Base-by-base conservation (phyloP, 23 red algal genomes). In the Gracilaria caudata region DNA sequence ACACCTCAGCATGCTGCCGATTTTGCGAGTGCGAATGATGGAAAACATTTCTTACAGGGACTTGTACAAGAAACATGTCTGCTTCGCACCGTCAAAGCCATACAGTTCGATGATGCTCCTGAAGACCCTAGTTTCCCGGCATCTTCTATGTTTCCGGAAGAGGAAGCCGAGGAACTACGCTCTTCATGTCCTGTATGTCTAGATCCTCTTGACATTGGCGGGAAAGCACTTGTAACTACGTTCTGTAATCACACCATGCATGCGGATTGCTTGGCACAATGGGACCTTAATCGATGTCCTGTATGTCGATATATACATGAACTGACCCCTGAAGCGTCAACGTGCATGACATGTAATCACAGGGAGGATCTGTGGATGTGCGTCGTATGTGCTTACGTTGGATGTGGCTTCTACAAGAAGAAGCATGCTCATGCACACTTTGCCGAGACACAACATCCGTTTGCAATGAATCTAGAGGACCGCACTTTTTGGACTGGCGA, bases 331-430 rank as follows among this genome's bases (percentile, higher is more conserved):
- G 94, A 96, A 41, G 84, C 94, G 23, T 76, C 77, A 36, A 79
- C 83, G 21, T 98, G 95, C 58, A 93, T 93, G 87, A 74, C 61
- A 59, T 98, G 95, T 68, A 61, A 82, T 16, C 41, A 86, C 44
- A 84, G 74, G 53, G 78, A 94, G 36, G 83, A 81, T 14, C 82
- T 98, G 40, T 98, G 95, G 95, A 94, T 98, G 91, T 98, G 90
- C 59, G 51, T 98, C 17, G 79, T 98, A 26, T 98, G 95, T 75
- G 95, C 77, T 17, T 86, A 94, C 64, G 90, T 94, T 13, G 95
- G 95, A 30, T 98, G 95, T 60, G 95, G 95, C 53, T 68, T 92
- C n/a, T 86, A 93, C 70, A 84, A 85, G 58, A 90, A 93, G 68
- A 86, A 90, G 44, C 95, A 98, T 83, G 95, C 95, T 16, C 86